Conservation (phyloP, 495 filamentous ascomycete genomes). For the Sporormia fimetaria region DNA sequence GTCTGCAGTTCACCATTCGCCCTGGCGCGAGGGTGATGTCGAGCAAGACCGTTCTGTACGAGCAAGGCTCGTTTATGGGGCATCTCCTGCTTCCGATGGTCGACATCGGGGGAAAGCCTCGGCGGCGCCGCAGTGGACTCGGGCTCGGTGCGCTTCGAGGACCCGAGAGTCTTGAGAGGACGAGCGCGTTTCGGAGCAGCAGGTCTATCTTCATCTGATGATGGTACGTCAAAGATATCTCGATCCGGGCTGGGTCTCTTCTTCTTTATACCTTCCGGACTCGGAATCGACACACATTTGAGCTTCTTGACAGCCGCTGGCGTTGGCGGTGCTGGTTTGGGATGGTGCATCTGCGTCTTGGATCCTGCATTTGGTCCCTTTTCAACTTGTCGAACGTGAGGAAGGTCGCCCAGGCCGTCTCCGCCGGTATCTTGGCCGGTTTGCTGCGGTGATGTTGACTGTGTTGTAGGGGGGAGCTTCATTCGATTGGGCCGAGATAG, state of each 20-base stretch:
- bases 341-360: not conserved
- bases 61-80: too few species aligned
- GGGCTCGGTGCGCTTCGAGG: too few species aligned
- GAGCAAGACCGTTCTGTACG: too few species aligned
- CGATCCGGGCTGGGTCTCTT: not conserved
- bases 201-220: constrained; percentile 13
- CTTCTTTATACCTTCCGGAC: constrained; percentile 1
- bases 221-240: constrained; percentile 23
- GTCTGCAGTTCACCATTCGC: too few species aligned
- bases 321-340: constrained; percentile 1
- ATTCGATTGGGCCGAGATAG: too few species aligned
- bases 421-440: not conserved
- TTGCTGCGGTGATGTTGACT: not conserved
- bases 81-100: too few species aligned
- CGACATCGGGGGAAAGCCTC: too few species aligned
- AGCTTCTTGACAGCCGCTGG: not conserved
- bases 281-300: constrained; percentile 1
- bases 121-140: too few species aligned
- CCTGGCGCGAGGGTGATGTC: too few species aligned
- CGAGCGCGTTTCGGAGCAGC: too few species aligned
- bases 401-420: not conserved
- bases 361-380: constrained; percentile 5
- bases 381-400: not conserved
- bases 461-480: too few species aligned
- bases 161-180: too few species aligned